A percentile compares a stretch with the other conserved stretches of the same genome.
These are phyloP conservation scores for Meira miltonrushii DNA, from an alignment of 1,284 basidiomycete genomes.

Conservation along the genomic window DNA sequence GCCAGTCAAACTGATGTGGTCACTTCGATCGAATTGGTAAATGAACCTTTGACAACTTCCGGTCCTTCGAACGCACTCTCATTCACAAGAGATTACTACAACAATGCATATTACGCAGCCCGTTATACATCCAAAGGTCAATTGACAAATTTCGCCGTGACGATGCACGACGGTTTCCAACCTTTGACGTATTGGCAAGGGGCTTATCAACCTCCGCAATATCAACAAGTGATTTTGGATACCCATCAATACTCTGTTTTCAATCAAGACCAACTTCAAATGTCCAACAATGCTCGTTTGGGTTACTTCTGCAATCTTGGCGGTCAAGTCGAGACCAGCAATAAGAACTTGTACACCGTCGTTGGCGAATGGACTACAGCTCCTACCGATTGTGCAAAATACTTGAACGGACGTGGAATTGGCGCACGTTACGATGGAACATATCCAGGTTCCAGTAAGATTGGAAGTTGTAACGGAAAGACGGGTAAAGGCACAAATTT, in stretches of 20 bases:
- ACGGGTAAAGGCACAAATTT: conserved; percentile 70
- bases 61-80: conserved; percentile 16
- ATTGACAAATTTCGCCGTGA: conserved; percentile 31
- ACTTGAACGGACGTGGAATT: conserved; percentile 61
- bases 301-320: conserved; percentile 39
- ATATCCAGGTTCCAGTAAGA: conserved; percentile 52
- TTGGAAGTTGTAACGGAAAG: conserved; percentile 68
- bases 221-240: conserved; percentile 70
- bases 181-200: conserved; percentile 68
- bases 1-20: conserved; percentile 37
- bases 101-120: conserved; percentile 38
- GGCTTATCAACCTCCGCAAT: conserved; percentile 61
- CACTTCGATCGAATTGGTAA: conserved; percentile 39
- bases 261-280: conserved; percentile 21
- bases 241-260: conserved; percentile 51
- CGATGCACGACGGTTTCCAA: conserved; percentile 83
- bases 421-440: conserved; percentile 78
- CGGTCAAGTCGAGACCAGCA: conserved; percentile 26
- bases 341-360: conserved; percentile 36
- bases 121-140: conserved; percentile 25
- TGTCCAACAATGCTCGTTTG: conserved; percentile 32
- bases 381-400: conserved; percentile 76
- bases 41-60: conserved; percentile 33
- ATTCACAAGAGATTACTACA: conserved; percentile 32
- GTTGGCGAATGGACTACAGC: conserved; percentile 57